phyloP scores from a whole-genome alignment of 2,329 filamentous ascomycete species.

The Gliomastix tumulicola region DNA sequence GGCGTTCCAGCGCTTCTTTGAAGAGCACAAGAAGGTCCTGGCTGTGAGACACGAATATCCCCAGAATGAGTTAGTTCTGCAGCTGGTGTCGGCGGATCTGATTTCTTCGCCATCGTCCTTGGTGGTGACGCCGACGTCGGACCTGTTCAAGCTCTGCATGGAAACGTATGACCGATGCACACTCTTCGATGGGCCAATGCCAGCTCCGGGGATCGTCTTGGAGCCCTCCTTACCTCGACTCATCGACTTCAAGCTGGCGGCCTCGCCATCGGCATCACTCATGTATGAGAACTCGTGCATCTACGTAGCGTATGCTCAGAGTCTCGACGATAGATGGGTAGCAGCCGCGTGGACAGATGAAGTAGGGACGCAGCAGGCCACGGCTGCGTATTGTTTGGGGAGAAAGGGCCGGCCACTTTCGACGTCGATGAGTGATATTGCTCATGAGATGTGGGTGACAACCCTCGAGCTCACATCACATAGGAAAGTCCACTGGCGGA shows the following conservation, averaged over 20 bases:
- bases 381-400: slow-evolving; percentile 64
- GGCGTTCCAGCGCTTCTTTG: slow-evolving; percentile 66
- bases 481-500: slow-evolving; percentile 68
- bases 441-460: slow-evolving; percentile 70
- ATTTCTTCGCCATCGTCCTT: slow-evolving; percentile 57
- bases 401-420: slow-evolving; percentile 46
- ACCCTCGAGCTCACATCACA: slow-evolving; percentile 66
- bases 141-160: slow-evolving; percentile 58
- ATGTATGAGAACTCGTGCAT: slow-evolving; percentile 74
- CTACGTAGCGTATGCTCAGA: slow-evolving; percentile 72
- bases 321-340: slow-evolving; percentile 70
- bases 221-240: slow-evolving; percentile 62
- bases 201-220: slow-evolving; percentile 65
- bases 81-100: slow-evolving; percentile 64
- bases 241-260: slow-evolving; percentile 68
- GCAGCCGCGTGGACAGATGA: slow-evolving; percentile 78
- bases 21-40: slow-evolving; percentile 41
- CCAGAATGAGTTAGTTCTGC: slow-evolving; percentile 64
- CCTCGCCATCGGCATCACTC: slow-evolving; percentile 63
- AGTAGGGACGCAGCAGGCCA: slow-evolving; percentile 65
- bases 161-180: slow-evolving; percentile 75
- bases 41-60: slow-evolving; percentile 33
- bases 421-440: slow-evolving; percentile 54
- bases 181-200: slow-evolving; percentile 45
- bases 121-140: slow-evolving; percentile 52